Evolutionary conservation across 2,329 filamentous ascomycete species (phyloP), one percentile per base, ranked within the genome.

Genomic region (Colletotrichum tanaceti): DNA sequence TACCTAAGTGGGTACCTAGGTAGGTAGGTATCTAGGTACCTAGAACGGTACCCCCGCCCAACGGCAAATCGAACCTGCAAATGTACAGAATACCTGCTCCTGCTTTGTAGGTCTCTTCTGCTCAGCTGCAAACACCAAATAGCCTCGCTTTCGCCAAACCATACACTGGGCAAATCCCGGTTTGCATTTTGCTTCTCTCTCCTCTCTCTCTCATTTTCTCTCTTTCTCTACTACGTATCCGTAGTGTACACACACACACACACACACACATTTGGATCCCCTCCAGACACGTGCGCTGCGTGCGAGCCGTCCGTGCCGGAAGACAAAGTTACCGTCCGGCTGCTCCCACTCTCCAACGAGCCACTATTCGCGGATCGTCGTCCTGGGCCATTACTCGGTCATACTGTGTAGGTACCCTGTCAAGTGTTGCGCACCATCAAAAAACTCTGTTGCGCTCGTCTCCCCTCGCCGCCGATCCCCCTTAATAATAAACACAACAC

Each of bases 391-490:
- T 49, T 49, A 59, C 57, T 59, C 57, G 20, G 5, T 18, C 43
- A 35, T n/a, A n/a, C n/a, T n/a, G n/a, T n/a, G n/a, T n/a, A 35
- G 32, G 9, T 10, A 7, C 57, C 57, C 43, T 49, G 57, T 39
- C 32, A 6, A 13, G n/a, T 14, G 10, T 39, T 22, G 32, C 57
- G 39, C 57, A 59, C 57, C 57, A 49, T 59, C 35, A 9, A 16
- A 16, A 54, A 49, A 38, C 57, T 59, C 44, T 49, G 57, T 49
- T 22, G 18, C 32, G 32, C 57, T 59, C 44, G 57, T 53, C n/a
- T 28, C 32, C 50, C 57, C 28, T 58, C 57, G 41, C 38, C 44
- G 57, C n/a, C 44, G 28, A 47, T 28, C 44, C 57, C 43, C 57
- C 44, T 39, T 59, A 35, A 35, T 9, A 35, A 9, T 35, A n/a